These are phyloP conservation scores for Hansenula lynferdii DNA, from an alignment of 1,139 yeast genomes.

Conservation along the genomic window DNA sequence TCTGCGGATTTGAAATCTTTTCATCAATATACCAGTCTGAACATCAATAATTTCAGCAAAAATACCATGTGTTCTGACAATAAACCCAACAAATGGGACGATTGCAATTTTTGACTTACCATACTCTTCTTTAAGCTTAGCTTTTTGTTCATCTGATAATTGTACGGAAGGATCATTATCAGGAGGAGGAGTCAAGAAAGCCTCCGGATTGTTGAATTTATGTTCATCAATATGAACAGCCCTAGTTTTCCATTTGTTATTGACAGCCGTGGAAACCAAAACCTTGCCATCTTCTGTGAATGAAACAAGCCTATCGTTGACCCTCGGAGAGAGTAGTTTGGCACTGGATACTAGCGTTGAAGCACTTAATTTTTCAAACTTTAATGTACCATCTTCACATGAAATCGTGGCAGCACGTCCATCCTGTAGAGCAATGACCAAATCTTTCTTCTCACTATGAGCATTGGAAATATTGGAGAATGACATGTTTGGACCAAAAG, in stretches of 20 bases:
- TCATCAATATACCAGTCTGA: conserved; percentile 64
- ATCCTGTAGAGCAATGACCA: conserved; percentile 32
- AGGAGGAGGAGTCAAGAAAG: conserved; percentile 1
- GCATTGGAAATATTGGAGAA: conserved; percentile 18
- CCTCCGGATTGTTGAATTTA: conserved; percentile 37
- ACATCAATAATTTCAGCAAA: conserved; percentile 69
- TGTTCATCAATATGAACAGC: conserved; percentile 42
- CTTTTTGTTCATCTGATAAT: not conserved
- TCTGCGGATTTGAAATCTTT: conserved; percentile 52
- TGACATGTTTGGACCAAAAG: conserved; percentile 12
- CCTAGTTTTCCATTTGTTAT: conserved; percentile 62
- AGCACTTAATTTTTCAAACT: conserved; percentile 23
- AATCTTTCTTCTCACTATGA: conserved; percentile 27
- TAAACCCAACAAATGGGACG: conserved; percentile 68
- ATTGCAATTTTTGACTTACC: conserved; percentile 34
- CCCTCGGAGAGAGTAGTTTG: conserved; percentile 63
- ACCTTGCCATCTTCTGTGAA: conserved; percentile 47
- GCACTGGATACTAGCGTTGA: conserved; percentile 43
- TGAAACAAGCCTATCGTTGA: conserved; percentile 66
- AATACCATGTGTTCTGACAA: conserved; percentile 49
- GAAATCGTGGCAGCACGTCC: conserved; percentile 46
- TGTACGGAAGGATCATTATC: not conserved
- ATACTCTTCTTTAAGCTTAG: conserved; percentile 10
- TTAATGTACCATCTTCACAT: conserved; percentile 42
- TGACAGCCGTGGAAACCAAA: conserved; percentile 58